phyloP scores from a whole-genome alignment of 441 rosid genomes.

The Breynia disticha region DNA sequence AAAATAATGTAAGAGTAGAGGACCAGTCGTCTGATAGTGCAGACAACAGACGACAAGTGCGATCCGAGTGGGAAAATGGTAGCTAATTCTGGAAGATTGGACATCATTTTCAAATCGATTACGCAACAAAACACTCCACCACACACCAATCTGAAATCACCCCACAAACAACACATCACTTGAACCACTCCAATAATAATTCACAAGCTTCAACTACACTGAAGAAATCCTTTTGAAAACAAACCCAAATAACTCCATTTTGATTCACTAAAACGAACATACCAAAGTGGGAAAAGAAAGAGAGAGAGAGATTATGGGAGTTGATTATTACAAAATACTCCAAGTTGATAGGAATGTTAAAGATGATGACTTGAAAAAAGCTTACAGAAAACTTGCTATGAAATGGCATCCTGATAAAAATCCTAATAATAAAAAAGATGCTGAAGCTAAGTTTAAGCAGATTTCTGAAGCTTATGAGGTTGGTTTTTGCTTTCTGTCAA shows the following conservation, averaged over 20 bases:
- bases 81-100: too few species aligned
- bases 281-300: conserved; percentile 20
- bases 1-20: too few species aligned
- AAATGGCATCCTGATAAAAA: conserved; percentile 90
- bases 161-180: too few species aligned
- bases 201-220: too few species aligned
- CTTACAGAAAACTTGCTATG: conserved; percentile 75
- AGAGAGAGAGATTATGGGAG: conserved; percentile 41
- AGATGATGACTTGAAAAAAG: conserved; percentile 79
- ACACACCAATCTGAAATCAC: too few species aligned
- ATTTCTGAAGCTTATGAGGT: conserved; percentile 85
- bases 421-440: conserved; percentile 64
- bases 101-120: too few species aligned
- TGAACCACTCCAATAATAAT: too few species aligned
- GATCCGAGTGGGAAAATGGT: too few species aligned
- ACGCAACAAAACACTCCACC: too few species aligned
- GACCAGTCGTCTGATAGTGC: too few species aligned
- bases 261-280: neutral
- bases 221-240: too few species aligned
- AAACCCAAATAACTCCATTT: neutral
- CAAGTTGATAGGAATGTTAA: conserved; percentile 50
- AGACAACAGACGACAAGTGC: too few species aligned
- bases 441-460: conserved; percentile 80
- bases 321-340: conserved; percentile 66
- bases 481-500: neutral